phyloP scores from a whole-genome alignment of 2,329 filamentous ascomycete species.

The Didymella sp. region DNA sequence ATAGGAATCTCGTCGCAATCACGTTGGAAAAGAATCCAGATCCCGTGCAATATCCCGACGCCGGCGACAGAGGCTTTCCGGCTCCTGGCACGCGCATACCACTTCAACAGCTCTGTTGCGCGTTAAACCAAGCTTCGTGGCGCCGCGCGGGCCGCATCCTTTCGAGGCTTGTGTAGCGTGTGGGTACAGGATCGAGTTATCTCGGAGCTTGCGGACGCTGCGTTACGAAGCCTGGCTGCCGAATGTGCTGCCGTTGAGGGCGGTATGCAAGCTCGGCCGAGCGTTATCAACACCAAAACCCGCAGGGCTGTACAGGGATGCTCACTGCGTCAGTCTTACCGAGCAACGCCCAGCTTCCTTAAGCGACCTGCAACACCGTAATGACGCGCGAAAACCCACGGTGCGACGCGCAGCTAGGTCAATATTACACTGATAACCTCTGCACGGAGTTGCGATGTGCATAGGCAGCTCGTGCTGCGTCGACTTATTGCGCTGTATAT shows the following conservation, averaged over 20 bases:
- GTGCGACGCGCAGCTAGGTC: neutral
- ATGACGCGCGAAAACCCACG: neutral
- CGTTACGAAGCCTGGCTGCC: neutral
- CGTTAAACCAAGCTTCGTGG: conserved; percentile 12
- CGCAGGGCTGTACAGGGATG: neutral
- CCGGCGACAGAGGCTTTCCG: neutral
- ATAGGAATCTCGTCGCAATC: neutral
- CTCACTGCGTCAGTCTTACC: neutral
- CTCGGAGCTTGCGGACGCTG: conserved; percentile 4
- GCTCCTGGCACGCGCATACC: neutral
- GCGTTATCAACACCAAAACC: neutral
- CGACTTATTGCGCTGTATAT: neutral
- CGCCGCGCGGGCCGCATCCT: conserved; percentile 13
- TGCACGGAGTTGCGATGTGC: neutral
- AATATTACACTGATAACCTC: neutral
- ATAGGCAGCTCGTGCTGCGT: neutral
- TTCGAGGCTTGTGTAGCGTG: neutral
- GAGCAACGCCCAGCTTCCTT: neutral
- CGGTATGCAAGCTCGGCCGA: conserved; percentile 9
- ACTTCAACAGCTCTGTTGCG: neutral
- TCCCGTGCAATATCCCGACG: neutral
- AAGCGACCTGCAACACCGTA: neutral
- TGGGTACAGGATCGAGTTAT: neutral
- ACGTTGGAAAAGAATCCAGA: neutral
- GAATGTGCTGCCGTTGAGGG: neutral